Evolutionary conservation across 352 stramenopile genomes (phyloP).

Genomic region (Globisporangium abappressorium): DNA sequence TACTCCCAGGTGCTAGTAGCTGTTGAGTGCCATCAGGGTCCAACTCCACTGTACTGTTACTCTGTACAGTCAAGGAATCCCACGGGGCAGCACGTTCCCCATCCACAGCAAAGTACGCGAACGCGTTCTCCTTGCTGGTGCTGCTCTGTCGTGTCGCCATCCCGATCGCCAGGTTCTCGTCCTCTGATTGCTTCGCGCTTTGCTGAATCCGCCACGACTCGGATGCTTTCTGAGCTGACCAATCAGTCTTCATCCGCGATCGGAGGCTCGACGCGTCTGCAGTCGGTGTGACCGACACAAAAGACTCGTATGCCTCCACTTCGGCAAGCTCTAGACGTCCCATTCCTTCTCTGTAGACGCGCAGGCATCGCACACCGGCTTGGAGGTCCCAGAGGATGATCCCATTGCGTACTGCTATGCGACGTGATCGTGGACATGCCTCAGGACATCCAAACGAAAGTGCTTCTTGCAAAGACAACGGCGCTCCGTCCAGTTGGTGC

Average conservation of each 20-base stretch:
- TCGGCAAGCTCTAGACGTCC: conserved; percentile 37
- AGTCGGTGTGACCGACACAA: conserved; percentile 42
- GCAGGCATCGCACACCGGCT: conserved; percentile 35
- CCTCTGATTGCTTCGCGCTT: conserved; percentile 43
- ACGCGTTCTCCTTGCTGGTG: conserved; percentile 31
- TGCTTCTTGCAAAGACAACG: conserved; percentile 22
- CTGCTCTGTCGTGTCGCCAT: conserved; percentile 68
- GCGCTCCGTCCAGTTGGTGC: conserved; percentile 18
- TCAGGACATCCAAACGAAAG: conserved; percentile 37
- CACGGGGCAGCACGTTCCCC: conserved; percentile 31
- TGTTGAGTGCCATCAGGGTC: neutral
- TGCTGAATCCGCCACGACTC: conserved; percentile 57
- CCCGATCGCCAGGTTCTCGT: conserved; percentile 56
- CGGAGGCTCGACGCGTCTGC: conserved; percentile 42
- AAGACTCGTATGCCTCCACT: conserved; percentile 53
- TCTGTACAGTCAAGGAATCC: conserved; percentile 34
- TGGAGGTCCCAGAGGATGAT: conserved; percentile 52
- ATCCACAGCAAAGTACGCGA: conserved; percentile 52
- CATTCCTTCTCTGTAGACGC: conserved; percentile 48
- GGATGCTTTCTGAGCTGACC: conserved; percentile 29
- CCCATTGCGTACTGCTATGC: conserved; percentile 29
- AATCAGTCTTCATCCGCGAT: conserved; percentile 45
- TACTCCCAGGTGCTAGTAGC: conserved; percentile 38
- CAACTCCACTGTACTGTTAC: neutral
- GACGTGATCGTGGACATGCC: conserved; percentile 31